Conservation (phyloP, 352 stramenopile genomes). For the Globisporangium ultimum region DNA sequence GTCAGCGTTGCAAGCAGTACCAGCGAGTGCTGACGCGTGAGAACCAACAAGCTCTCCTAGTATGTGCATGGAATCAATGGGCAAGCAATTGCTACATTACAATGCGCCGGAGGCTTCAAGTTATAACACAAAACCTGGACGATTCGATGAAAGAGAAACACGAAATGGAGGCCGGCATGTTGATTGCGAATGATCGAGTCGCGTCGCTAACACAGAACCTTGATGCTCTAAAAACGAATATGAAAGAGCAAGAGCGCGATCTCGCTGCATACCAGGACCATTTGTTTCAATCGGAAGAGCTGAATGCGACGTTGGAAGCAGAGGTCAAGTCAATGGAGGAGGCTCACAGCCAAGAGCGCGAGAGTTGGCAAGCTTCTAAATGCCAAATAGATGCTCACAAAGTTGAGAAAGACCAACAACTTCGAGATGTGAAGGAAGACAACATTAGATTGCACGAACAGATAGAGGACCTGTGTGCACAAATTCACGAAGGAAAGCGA, state of each 20-base stretch:
- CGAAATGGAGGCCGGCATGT: constrained; percentile 39
- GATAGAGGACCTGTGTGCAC: constrained; percentile 26
- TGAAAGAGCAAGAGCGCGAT: constrained; percentile 24
- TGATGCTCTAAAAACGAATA: constrained; percentile 20
- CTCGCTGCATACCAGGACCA: constrained; percentile 31
- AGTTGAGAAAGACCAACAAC: constrained; percentile 11
- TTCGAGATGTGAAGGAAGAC: constrained; percentile 12
- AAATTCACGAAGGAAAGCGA: constrained; percentile 21
- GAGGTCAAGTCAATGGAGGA: constrained; percentile 20
- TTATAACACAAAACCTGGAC: constrained; percentile 16
- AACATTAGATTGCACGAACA: constrained; percentile 24
- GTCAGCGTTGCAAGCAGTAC: constrained; percentile 20
- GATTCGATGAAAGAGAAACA: constrained; percentile 30
- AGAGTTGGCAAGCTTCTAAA: constrained; percentile 25
- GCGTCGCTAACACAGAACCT: constrained; percentile 42
- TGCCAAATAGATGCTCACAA: constrained; percentile 23
- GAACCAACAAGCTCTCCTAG: constrained; percentile 12
- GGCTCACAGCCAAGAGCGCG: constrained; percentile 23
- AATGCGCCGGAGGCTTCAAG: constrained; percentile 16
- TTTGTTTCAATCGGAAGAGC: constrained; percentile 27
- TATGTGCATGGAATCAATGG: constrained; percentile 44
- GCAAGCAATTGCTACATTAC: constrained; percentile 17
- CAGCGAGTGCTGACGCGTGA: constrained; percentile 18
- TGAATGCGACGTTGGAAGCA: constrained; percentile 15
- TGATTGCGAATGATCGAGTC: constrained; percentile 30